Base-by-base conservation (phyloP, 108 stramenopile species). In the Parietichytrium sp. region DNA sequence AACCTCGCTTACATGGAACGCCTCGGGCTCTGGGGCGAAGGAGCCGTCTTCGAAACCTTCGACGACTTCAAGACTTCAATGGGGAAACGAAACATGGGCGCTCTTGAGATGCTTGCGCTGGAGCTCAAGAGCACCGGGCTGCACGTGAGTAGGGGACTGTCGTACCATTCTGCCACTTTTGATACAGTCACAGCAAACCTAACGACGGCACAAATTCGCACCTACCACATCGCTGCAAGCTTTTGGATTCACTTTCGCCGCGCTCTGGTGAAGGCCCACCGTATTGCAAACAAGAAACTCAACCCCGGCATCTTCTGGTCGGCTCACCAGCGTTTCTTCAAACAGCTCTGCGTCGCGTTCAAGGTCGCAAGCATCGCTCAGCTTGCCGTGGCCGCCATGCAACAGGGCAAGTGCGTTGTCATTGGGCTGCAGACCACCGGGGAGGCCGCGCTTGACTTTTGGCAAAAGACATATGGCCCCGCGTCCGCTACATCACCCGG, bases 341-440 rank as follows among this genome's bases (percentile, higher is more conserved):
- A 88, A 31, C 90, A 92, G 82, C 54, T 94, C 80, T 88, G 89
- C 50, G 90, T 93, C 48, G 92, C 89, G 51, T 77, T 87, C 55
- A 94, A 94, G 82, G 85, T 93, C 23, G 91, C 92, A 8, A 85
- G 79, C 45, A 77, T 93, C 3, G 89, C 86, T 47, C 49, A 61
- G 3, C 83, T 91, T 77, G 87, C 92, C 45, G 83, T 80, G 78
- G 25, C 84, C 38, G 88, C 87, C 48, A 77, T 94, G 8, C 80
- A 79, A 18, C 51, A 77, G 3, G 91, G 90, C 18, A 48, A 86
- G 79, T 83, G 83, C 72, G 89, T 94, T 23, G 91, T 83, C 3
- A 92, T 94, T 81, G 93, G 93, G 50, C 84, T 94, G 29, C 93
- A 93, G 80, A 84, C 85, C 53, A 94, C 93, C 13, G 92, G 93